A percentile compares a stretch with the other conserved stretches of the same genome.
Conservation (phyloP, 2,329 filamentous ascomycete species). For the Scolecobasidium constrictum region DNA sequence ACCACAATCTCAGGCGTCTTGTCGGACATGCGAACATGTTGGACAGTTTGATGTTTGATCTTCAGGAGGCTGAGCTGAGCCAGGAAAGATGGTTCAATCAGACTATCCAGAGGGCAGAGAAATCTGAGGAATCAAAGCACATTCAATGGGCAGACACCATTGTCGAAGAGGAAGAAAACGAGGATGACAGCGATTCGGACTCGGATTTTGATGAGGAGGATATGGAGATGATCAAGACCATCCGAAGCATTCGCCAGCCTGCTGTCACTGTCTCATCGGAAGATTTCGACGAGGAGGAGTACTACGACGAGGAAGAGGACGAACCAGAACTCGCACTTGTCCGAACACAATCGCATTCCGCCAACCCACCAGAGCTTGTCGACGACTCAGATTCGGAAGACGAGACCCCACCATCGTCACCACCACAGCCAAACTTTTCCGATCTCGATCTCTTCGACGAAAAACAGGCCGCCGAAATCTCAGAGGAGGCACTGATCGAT, state of each 20-base stretch:
- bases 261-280: conserved; percentile 33
- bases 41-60: conserved; percentile 82
- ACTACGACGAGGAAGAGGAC: conserved; percentile 37
- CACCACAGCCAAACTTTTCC: conserved; percentile 30
- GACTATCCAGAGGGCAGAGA: conserved; percentile 68
- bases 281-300: conserved; percentile 27
- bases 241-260: conserved; percentile 28
- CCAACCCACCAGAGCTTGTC: conserved; percentile 37
- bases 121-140: conserved; percentile 52
- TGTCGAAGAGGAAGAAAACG: conserved; percentile 52
- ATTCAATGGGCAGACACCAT: conserved; percentile 70
- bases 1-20: conserved; percentile 89
- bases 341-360: conserved; percentile 25
- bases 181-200: conserved; percentile 40
- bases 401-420: conserved; percentile 36
- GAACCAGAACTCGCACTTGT: conserved; percentile 35
- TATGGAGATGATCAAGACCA: conserved; percentile 33
- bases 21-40: conserved; percentile 98
- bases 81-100: conserved; percentile 98
- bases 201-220: conserved; percentile 41
- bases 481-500: conserved; percentile 23
- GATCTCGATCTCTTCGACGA: conserved; percentile 34
- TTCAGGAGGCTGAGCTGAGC: conserved; percentile 87
- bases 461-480: conserved; percentile 26
- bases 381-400: conserved; percentile 39